Base-by-base conservation (phyloP, 345 rosid species). In the Stellera chamaejasme region DNA sequence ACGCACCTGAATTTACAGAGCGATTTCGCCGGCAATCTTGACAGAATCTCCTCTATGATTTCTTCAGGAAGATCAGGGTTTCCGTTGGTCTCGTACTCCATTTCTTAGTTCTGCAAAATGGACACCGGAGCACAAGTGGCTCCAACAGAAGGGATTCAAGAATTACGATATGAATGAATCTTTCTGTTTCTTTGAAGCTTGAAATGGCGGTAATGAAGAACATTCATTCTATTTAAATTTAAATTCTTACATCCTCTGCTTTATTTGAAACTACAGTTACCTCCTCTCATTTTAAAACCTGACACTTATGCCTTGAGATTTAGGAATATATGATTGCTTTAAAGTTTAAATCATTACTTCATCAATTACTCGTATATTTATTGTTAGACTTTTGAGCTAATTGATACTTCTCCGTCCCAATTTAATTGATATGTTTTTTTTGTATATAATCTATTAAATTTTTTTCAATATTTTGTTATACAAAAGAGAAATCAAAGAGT, bases 1-100 rank as follows among this genome's bases (percentile, higher is more conserved):
- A 73, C 82, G 65, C 71, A 73, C 72, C 78, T 77, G 74, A 73
- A 77, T 48, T 62, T 48, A 27, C 59, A 66, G 46, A 77, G 59
- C 10, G 79, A 55, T 69, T 65, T 77, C 2, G 66, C 64, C 3
- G 79, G 79, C 25, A 77, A 53, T 43, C 82, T 57, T 10, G 68
- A 66, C 32, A 77, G 82, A 41, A 77, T 70, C 26, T 77, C 79
- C 11, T 15, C 47, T 16, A 74, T 53, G 59, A 73, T 68, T 64
- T 77, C 82, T 26, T 67, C 63, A 39, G 76, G 76, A 50, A 77
- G 54, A 26, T 14, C 36, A 9, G 45, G 15, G 0, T 28, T 60
- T 49, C 53, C 67, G 7, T 32, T 5, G 39, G 39, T 4, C 39
- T 32, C 7, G 39, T 32, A 5, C 39, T 32, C 39, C 39, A 32